These are phyloP conservation scores for Mycena sanguinolenta DNA, from an alignment of 768 basidiomycete species.

Conservation along the genomic window DNA sequence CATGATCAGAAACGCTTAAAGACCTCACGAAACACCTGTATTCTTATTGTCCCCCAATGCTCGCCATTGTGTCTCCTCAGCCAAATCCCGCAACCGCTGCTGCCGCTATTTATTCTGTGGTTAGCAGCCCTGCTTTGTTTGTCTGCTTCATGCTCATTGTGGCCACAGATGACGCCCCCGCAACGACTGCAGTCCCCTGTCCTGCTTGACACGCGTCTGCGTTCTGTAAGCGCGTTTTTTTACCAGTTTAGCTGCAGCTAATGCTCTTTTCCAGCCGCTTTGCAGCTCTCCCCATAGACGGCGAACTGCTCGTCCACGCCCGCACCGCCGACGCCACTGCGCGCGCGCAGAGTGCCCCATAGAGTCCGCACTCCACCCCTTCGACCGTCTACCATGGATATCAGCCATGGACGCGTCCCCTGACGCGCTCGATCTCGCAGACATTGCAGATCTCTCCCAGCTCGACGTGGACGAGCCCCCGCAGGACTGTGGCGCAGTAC, in stretches of 20 bases:
- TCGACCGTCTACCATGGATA: conserved; percentile 80
- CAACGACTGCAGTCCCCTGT: conserved; percentile 43
- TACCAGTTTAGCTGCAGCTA: conserved; percentile 7
- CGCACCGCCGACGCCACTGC: conserved; percentile 57
- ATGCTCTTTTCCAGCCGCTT: conserved; percentile 7
- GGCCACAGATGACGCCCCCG: conserved; percentile 33
- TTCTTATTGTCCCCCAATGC: conserved; percentile 52
- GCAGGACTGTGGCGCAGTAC: conserved; percentile 37
- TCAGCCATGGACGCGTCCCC: conserved; percentile 65
- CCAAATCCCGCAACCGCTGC: conserved; percentile 48
- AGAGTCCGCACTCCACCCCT: conserved; percentile 53
- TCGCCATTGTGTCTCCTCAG: conserved; percentile 58
- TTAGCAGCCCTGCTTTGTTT: conserved; percentile 8
- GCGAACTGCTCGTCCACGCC: conserved; percentile 37
- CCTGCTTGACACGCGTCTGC: conserved; percentile 34
- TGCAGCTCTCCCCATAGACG: conserved; percentile 55
- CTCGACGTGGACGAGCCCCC: conserved; percentile 48
- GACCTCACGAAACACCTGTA: conserved; percentile 49
- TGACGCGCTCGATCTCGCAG: conserved; percentile 57
- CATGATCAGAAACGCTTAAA: conserved; percentile 36
- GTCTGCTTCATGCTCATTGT: conserved; percentile 13
- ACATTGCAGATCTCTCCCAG: conserved; percentile 78
- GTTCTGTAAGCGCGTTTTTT: conserved; percentile 24
- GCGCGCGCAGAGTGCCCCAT: conserved; percentile 56
- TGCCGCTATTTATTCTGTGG: conserved; percentile 42